Conservation (phyloP, 768 basidiomycete genomes). For the Hypholoma sublateritium region DNA sequence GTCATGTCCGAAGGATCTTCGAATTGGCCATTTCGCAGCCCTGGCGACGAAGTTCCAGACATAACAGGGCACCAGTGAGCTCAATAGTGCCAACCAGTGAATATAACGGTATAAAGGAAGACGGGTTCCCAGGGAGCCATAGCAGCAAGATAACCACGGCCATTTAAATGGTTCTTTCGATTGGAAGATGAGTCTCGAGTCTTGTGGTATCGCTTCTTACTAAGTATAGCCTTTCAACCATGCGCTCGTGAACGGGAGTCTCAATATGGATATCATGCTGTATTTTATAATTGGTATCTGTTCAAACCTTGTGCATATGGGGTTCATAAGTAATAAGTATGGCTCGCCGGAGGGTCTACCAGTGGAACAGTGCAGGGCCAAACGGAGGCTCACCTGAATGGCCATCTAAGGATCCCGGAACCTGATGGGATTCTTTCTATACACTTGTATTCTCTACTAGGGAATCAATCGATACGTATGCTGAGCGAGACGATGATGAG, state of each 20-base stretch:
- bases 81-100: not conserved
- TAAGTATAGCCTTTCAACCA: slow-evolving; percentile 5
- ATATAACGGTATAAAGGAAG: not conserved
- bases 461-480: no score
- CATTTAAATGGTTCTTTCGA: not conserved
- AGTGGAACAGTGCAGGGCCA: no score
- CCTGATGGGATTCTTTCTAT: not conserved
- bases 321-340: not conserved
- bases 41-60: not conserved
- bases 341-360: no score
- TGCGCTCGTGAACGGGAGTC: not conserved
- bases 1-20: not conserved
- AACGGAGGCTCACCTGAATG: no score
- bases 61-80: not conserved
- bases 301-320: not conserved
- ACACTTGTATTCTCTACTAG: not conserved
- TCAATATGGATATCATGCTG: not conserved
- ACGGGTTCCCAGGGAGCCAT: not conserved
- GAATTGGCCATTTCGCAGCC: not conserved
- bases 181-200: not conserved
- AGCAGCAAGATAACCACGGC: not conserved
- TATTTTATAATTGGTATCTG: no score
- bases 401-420: no score
- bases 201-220: slow-evolving; percentile 7
- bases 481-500: no score